Evolutionary conservation across 148 eudicot genomes (phyloP), one percentile per base, ranked within the genome.

Genomic region (Polygonum aviculare): DNA sequence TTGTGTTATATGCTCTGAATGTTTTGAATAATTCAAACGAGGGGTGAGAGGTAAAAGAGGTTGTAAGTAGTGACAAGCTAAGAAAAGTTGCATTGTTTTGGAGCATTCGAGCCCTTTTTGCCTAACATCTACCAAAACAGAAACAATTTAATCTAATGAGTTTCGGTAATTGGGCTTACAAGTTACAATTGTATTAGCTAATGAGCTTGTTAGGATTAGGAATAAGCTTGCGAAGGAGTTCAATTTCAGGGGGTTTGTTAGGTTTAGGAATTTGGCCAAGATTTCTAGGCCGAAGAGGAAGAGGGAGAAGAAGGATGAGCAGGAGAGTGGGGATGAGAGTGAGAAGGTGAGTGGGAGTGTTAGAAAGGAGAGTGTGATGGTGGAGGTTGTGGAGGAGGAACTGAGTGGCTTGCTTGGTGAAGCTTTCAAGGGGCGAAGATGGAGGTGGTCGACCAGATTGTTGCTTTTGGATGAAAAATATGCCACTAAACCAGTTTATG

Each of bases 401-500:
- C 81, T 19, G 79, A 85, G 92, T 80, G 87, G 85, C 59, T 84
- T 94, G 86, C 81, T 94, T 18, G 98, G 98, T 75, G 92, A 87
- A 60, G 88, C 78, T 35, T 87, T 90, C 74, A 78, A 62, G 77
- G 83, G 88, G 48, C 79, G 82, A 75, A 87, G 84, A 51, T 94
- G 97, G 98, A 87, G 82, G 71, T 93, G 97, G 12, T 86, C 97
- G 18, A 92, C 98, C 14, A 83, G 98, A 84, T 84, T 94, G 87
- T 76, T 94, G 83, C 93, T 94, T 72, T 87, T 94, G 91, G 98
- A 94, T 82, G 98, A 94, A 55, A 77, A 78, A 69, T 87, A 76
- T 72, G 89, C 86, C 1, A 54, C 81, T 52, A 88, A 82, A 47
- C 36, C 74, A 33, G 74, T 85, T 72, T 85, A 83, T 18, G 87